Conservation (phyloP, 1,284 basidiomycete species). For the Puccinia coronata region DNA sequence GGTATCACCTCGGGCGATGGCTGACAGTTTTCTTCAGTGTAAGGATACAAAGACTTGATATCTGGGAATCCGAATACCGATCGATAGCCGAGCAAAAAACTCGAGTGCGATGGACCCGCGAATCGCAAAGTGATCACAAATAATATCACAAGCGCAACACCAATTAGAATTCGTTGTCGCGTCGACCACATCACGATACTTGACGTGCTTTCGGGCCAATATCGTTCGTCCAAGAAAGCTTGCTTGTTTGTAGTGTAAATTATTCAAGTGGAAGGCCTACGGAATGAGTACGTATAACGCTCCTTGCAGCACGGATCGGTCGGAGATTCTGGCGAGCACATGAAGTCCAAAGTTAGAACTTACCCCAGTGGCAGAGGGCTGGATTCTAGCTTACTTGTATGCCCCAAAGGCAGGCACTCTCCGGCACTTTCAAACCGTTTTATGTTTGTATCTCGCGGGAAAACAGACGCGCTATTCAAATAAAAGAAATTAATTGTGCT, state of each 20-base stretch:
- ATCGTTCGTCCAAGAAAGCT: not conserved
- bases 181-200: not conserved
- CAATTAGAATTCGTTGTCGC: not conserved
- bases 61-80: conserved; percentile 14
- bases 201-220: not conserved
- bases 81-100: conserved; percentile 3
- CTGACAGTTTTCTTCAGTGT: conserved; percentile 14
- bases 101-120: not conserved
- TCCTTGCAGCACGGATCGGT: not conserved
- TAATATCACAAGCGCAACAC: not conserved
- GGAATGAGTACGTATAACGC: not conserved
- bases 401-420: too few relatives aligned
- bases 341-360: not conserved
- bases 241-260: too few relatives aligned
- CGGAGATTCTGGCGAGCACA: not conserved
- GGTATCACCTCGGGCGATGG: conserved; percentile 2
- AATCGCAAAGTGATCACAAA: not conserved
- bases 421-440: too few relatives aligned
- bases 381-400: not conserved
- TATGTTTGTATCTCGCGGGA: too few relatives aligned
- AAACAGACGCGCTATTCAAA: too few relatives aligned
- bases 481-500: too few relatives aligned
- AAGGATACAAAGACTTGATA: conserved; percentile 17
- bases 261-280: not conserved
- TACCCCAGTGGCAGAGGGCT: not conserved